Evolutionary conservation across 1,284 basidiomycete genomes (phyloP).

Genomic region (Sporisorium reilianum): DNA sequence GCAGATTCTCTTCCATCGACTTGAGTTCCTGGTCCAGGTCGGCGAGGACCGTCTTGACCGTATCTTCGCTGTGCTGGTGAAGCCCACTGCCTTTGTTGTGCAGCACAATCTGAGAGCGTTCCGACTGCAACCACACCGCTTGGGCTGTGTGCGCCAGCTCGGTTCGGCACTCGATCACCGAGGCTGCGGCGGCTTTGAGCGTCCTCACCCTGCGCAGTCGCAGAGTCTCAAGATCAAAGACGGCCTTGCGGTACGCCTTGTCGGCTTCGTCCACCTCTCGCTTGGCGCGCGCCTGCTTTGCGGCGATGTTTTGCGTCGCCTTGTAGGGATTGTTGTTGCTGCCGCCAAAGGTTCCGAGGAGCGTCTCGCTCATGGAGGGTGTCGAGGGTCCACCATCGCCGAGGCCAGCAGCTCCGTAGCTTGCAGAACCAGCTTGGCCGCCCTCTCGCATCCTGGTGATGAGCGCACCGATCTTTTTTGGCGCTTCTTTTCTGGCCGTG

Average conservation of each 20-base stretch:
- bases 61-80: constrained; percentile 71
- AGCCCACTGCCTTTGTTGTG: constrained; percentile 50
- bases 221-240: constrained; percentile 94
- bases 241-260: constrained; percentile 88
- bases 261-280: constrained; percentile 73
- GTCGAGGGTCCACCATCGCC: constrained; percentile 22
- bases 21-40: constrained; percentile 74
- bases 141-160: constrained; percentile 78
- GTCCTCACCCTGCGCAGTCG: constrained; percentile 81
- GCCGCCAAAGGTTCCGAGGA: constrained; percentile 33
- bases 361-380: constrained; percentile 33
- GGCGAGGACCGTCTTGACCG: constrained; percentile 80
- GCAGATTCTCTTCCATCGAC: constrained; percentile 74
- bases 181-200: constrained; percentile 84
- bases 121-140: constrained; percentile 55
- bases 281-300: constrained; percentile 61
- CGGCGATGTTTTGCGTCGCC: constrained; percentile 52
- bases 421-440: constrained; percentile 21
- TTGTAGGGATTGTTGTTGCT: constrained; percentile 36
- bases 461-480: constrained; percentile 65
- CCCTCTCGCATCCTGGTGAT: constrained; percentile 65
- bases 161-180: constrained; percentile 81
- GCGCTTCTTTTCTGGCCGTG: constrained; percentile 61
- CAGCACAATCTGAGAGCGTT: constrained; percentile 47
- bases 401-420: constrained; percentile 6